These are phyloP conservation scores for Chalciporus piperatus DNA, from an alignment of 768 basidiomycete genomes.

Conservation along the genomic window DNA sequence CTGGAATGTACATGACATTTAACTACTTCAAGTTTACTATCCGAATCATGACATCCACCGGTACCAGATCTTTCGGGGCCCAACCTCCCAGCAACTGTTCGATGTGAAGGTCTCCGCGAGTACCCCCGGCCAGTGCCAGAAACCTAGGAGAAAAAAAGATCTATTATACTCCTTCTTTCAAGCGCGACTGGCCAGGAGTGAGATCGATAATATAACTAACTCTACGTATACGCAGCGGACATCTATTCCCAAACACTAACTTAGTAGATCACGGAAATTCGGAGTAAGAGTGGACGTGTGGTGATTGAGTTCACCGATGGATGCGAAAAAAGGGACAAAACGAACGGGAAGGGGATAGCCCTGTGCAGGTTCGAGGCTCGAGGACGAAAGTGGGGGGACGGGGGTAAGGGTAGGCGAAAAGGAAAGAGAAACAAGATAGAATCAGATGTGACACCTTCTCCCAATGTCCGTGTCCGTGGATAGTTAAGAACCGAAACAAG, in stretches of 20 bases:
- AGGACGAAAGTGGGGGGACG: too few relatives aligned
- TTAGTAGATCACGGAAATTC: conserved; percentile 10
- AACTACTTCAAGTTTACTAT: too few relatives aligned
- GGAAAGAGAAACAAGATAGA: conserved; percentile 5
- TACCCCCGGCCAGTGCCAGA: too few relatives aligned
- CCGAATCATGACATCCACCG: too few relatives aligned
- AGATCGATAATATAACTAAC: conserved; percentile 9
- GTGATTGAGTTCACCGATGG: neutral
- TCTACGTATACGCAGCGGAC: conserved; percentile 17
- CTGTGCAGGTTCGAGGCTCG: conserved; percentile 1
- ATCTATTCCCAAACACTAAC: conserved; percentile 17
- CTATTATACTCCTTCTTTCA: too few relatives aligned
- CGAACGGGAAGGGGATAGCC: neutral
- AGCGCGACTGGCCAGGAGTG: neutral
- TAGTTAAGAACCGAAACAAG: too few relatives aligned
- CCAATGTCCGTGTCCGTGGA: conserved; percentile 18
- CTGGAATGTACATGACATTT: too few relatives aligned
- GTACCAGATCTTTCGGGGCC: too few relatives aligned
- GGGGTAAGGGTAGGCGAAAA: conserved; percentile 2
- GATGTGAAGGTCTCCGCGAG: too few relatives aligned
- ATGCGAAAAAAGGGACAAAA: conserved; percentile 9
- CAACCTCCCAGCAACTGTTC: too few relatives aligned
- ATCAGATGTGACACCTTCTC: conserved; percentile 10
- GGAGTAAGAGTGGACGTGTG: neutral
- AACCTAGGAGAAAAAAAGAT: too few relatives aligned